phyloP scores from a whole-genome alignment of 306 rosid species.

The Senna tora region DNA sequence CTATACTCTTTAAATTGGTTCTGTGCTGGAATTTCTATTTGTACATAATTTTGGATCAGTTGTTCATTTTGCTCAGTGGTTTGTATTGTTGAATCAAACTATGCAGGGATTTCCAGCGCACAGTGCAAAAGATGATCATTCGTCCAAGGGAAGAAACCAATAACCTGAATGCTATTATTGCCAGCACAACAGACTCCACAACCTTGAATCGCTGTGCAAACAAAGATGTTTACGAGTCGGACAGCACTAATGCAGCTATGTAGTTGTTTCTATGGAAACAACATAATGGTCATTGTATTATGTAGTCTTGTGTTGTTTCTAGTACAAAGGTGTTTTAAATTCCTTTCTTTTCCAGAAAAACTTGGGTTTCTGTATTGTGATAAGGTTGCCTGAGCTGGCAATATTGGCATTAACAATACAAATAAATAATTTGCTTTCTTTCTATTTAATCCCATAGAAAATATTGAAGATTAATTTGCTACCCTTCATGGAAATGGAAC shows the following conservation, averaged over 20 bases:
- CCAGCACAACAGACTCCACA: constrained; percentile 42
- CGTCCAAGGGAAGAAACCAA: constrained; percentile 55
- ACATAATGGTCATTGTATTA: neutral
- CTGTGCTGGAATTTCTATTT: constrained; percentile 7
- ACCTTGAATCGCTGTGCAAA: neutral
- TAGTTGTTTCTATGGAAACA: neutral
- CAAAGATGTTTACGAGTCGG: neutral
- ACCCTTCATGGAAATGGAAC: constrained; percentile 29
- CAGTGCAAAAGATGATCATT: constrained; percentile 55
- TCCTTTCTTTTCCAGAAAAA: constrained; percentile 17
- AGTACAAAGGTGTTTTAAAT: constrained; percentile 2
- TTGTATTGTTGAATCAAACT: constrained; percentile 5
- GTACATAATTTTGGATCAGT: neutral
- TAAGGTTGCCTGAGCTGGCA: neutral
- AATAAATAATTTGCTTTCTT: neutral
- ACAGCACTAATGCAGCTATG: constrained; percentile 14
- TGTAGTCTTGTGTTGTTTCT: constrained; percentile 12
- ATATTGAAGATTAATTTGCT: neutral
- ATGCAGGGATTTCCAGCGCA: constrained; percentile 60
- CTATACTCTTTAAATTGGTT: neutral
- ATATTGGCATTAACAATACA: neutral
- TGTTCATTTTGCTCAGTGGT: constrained; percentile 9
- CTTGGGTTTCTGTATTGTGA: neutral
- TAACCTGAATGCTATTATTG: constrained; percentile 45
- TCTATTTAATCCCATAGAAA: neutral